A percentile compares a stretch with the other conserved stretches of the same genome.
phyloP scores from a whole-genome alignment of 345 rosid genomes.

The Ceriops zippeliana region DNA sequence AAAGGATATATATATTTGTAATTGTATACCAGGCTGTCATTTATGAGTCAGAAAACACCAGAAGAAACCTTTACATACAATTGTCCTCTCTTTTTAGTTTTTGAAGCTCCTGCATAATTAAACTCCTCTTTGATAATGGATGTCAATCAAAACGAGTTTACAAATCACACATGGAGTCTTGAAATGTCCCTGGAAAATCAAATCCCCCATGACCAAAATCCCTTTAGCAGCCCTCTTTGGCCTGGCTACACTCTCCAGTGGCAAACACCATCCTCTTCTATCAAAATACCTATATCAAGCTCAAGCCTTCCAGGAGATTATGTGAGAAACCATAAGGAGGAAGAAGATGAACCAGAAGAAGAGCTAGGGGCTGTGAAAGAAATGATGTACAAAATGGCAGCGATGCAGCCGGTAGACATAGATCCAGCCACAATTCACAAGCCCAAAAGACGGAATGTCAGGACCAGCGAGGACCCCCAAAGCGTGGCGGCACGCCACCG shows the following conservation, averaged over 20 bases:
- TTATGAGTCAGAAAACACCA: constrained; percentile 14
- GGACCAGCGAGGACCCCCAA: constrained; percentile 94
- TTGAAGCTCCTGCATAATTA: constrained; percentile 3
- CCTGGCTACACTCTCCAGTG: constrained; percentile 18
- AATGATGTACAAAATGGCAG: constrained; percentile 94
- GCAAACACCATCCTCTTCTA: constrained; percentile 25
- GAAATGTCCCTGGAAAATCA: constrained; percentile 49
- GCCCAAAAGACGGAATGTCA: constrained; percentile 78
- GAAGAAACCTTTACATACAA: constrained; percentile 17
- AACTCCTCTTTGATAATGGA: constrained; percentile 39
- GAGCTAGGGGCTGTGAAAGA: constrained; percentile 91
- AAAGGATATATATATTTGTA: background rate
- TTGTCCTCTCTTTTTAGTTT: constrained; percentile 8
- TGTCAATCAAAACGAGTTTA: constrained; percentile 46
- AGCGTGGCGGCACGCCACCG: constrained; percentile 94
- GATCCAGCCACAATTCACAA: constrained; percentile 74
- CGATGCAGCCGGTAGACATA: constrained; percentile 92
- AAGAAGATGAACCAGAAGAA: constrained; percentile 63
- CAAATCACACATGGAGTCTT: constrained; percentile 44
- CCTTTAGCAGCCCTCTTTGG: constrained; percentile 30
- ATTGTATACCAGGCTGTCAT: background rate
- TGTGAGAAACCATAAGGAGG: constrained; percentile 13
- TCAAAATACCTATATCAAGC: constrained; percentile 13
- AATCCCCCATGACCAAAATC: constrained; percentile 26
- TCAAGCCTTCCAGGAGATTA: constrained; percentile 21